Evolutionary conservation across 257 asterid genomes (phyloP).

Genomic region (Datura wrightii): DNA sequence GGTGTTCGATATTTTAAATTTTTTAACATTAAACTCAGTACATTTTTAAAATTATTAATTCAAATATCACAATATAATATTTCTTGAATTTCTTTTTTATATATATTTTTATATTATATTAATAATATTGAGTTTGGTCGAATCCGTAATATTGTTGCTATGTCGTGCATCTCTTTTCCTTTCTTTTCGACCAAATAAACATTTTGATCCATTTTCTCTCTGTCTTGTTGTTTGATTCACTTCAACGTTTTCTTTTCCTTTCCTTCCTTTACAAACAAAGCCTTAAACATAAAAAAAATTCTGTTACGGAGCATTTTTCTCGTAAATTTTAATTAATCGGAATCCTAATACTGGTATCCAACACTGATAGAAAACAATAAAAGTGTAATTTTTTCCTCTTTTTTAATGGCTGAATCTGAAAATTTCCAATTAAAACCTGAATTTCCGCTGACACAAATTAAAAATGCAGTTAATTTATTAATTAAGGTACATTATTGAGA

Average conservation of each 20-base stretch:
- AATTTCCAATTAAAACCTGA: too few species aligned
- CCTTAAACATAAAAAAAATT: background rate
- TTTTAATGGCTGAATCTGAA: background rate
- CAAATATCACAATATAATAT: background rate
- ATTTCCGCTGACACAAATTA: constrained; percentile 20
- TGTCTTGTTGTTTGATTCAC: background rate
- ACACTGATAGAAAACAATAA: too few species aligned
- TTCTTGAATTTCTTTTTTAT: background rate
- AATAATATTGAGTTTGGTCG: background rate
- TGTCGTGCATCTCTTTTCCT: background rate
- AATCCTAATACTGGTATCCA: too few species aligned
- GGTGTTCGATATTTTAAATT: background rate
- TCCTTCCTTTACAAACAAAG: background rate
- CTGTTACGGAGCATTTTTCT: background rate
- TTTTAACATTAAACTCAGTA: too few species aligned
- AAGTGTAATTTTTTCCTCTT: background rate
- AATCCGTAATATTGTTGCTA: background rate
- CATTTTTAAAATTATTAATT: background rate
- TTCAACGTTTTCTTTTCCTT: background rate
- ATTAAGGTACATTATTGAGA: background rate
- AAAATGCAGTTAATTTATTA: background rate
- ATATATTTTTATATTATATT: background rate
- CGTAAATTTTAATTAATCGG: background rate
- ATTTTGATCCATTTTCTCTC: background rate
- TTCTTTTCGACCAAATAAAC: background rate